A percentile compares a stretch with the other conserved stretches of the same genome.
phyloP scores from a whole-genome alignment of 2,329 filamentous ascomycete species.

The Grosmannia huntii region DNA sequence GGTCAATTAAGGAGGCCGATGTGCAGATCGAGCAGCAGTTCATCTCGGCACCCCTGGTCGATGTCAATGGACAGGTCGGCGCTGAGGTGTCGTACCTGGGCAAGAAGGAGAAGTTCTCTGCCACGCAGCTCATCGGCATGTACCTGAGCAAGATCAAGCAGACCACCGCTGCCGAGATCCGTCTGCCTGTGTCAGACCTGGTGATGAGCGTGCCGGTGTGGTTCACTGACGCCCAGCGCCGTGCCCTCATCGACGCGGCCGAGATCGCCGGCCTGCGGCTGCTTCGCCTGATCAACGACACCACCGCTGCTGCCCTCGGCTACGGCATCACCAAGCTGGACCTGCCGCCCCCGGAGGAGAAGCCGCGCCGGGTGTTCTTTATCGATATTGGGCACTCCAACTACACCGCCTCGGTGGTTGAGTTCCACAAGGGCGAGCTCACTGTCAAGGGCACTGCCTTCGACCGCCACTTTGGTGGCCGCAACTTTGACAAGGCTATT shows the following conservation, averaged over 20 bases:
- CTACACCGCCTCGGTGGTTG: slow-evolving; percentile 87
- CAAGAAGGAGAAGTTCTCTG: slow-evolving; percentile 92
- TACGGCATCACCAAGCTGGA: slow-evolving; percentile 98
- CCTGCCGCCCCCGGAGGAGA: slow-evolving; percentile 77
- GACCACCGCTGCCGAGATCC: slow-evolving; percentile 77
- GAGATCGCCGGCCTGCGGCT: slow-evolving; percentile 90
- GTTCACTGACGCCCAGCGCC: slow-evolving; percentile 92
- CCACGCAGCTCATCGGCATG: slow-evolving; percentile 88
- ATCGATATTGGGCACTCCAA: slow-evolving; percentile 94
- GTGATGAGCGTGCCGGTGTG: slow-evolving; percentile 91
- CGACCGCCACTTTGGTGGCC: slow-evolving; percentile 93
- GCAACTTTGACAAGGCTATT: slow-evolving; percentile 90
- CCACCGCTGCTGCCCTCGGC: slow-evolving; percentile 86
- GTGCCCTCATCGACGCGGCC: slow-evolving; percentile 77
- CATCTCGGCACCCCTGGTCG: slow-evolving; percentile 73
- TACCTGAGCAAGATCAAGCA: slow-evolving; percentile 89
- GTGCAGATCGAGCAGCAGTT: slow-evolving; percentile 85
- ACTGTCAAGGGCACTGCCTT: slow-evolving; percentile 84
- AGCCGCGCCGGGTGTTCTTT: slow-evolving; percentile 80
- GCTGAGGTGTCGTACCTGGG: slow-evolving; percentile 87
- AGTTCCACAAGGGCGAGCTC: slow-evolving; percentile 95
- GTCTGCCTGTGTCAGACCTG: slow-evolving; percentile 80
- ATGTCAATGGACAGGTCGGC: slow-evolving; percentile 88
- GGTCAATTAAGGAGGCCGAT: slow-evolving; percentile 79
- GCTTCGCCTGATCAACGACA: slow-evolving; percentile 94